Evolutionary conservation across 495 filamentous ascomycete genomes (phyloP).

Genomic region (Neurospora sp.): DNA sequence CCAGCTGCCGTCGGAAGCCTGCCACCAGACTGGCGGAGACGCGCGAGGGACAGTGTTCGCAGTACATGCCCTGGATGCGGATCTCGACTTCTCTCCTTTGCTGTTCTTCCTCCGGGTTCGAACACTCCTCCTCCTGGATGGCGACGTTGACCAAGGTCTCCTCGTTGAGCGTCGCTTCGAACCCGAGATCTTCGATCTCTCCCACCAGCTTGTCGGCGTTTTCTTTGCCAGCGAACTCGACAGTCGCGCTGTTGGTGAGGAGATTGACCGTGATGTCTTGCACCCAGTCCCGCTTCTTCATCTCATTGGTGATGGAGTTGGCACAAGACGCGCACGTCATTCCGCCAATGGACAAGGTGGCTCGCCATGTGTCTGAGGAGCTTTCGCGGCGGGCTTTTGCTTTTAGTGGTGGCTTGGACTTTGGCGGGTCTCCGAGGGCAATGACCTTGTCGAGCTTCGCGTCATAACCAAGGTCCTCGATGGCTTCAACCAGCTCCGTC

Average conservation of each 20-base stretch:
- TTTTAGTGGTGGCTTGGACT: slow-evolving; percentile 3
- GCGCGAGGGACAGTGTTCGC: slow-evolving; percentile 65
- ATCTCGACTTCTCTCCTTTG: slow-evolving; percentile 52
- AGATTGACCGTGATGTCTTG: slow-evolving; percentile 56
- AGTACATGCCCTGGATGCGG: slow-evolving; percentile 75
- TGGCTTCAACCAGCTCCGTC: slow-evolving; percentile 51
- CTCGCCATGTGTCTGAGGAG: slow-evolving; percentile 32
- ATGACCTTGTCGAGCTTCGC: slow-evolving; percentile 49
- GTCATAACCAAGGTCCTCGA: slow-evolving; percentile 79
- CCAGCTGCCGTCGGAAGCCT: slow-evolving; percentile 28
- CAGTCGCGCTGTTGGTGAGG: slow-evolving; percentile 58
- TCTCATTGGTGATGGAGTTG: slow-evolving; percentile 49
- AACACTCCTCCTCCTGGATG: neutral
- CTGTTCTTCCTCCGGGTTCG: slow-evolving; percentile 14
- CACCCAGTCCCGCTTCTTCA: slow-evolving; percentile 56
- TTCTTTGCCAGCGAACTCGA: slow-evolving; percentile 43
- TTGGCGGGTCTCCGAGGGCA: slow-evolving; percentile 12
- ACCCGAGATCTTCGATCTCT: slow-evolving; percentile 73
- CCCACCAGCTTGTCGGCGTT: slow-evolving; percentile 49
- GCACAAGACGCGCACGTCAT: slow-evolving; percentile 81
- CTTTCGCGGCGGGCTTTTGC: neutral
- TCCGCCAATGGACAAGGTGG: slow-evolving; percentile 60
- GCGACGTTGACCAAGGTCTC: slow-evolving; percentile 33
- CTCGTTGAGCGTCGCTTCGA: slow-evolving; percentile 47
- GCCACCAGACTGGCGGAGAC: slow-evolving; percentile 29